Base-by-base conservation (phyloP, 306 rosid species). In the Malus orientalis region DNA sequence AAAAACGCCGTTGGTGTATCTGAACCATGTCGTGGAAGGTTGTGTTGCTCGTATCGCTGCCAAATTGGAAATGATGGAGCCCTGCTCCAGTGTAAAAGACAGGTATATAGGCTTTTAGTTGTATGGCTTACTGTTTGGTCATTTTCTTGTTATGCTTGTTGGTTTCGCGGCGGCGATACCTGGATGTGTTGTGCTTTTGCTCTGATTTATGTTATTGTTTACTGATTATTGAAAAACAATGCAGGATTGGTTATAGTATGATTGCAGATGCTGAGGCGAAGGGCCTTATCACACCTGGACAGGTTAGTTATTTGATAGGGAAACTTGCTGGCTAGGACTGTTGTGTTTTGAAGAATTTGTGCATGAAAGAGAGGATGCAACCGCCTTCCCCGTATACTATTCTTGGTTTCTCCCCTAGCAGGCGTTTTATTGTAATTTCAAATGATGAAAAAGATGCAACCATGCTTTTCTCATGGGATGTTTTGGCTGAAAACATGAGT, bases 11-110 rank as follows among this genome's bases (percentile, higher is more conserved):
- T 71, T 91, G 74, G 95, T 89, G 42, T 89, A 91, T 86, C 90
- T 91, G 22, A 91, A 89, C 67, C 80, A 78, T 77, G 57, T 89
- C 69, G 77, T 70, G 6, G 90, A 88, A 40, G 93, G 93, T 70
- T 91, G 95, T 78, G 91, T 84, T 42, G 95, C 84, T 15, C 94
- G 87, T 44, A 55, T 91, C 15, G 90, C 97, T 49, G 93, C 95
- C 45, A 91, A 91, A 73, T 77, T 91, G 42, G 93, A 91, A 82
- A 81, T 80, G 81, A 88, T 89, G 95, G 93, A 88, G 82, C 91
- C 97, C 60, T 89, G 91, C 80, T 87, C 97, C 60, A 91, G 94
- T 82, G 92, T 89, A 7, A 91, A 91, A 81, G 92, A 89, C 89
- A 91, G 94, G 93, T 89, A 83, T 49, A 2, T 5, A 4, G 38